These are phyloP conservation scores for Teunomyces gatunensis DNA, from an alignment of 805 yeast species.

Conservation along the genomic window DNA sequence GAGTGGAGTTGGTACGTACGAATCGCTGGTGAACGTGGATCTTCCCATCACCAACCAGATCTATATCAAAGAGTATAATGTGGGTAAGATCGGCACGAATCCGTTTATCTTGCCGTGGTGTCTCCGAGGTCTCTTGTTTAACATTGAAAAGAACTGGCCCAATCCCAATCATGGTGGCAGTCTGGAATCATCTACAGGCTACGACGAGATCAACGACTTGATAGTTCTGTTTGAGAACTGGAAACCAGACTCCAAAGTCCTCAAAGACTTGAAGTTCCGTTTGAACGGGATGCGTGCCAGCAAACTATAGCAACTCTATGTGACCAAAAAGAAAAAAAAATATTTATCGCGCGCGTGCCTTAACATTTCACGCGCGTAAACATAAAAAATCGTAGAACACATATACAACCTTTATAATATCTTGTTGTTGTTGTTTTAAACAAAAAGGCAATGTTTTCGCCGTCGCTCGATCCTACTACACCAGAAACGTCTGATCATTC, in stretches of 20 bases:
- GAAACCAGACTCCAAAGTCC: conserved; percentile 80
- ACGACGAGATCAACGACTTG: conserved; percentile 57
- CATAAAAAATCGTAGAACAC: not conserved
- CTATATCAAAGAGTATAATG: conserved; percentile 48
- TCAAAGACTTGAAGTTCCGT: conserved; percentile 82
- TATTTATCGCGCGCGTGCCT: not conserved
- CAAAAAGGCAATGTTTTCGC: conserved; percentile 7
- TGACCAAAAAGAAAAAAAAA: too few relatives aligned
- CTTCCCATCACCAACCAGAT: conserved; percentile 35
- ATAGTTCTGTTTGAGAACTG: conserved; percentile 75
- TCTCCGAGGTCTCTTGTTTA: conserved; percentile 76
- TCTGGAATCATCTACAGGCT: conserved; percentile 21
- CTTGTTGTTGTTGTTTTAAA: not conserved
- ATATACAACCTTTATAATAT: not conserved
- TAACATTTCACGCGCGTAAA: not conserved
- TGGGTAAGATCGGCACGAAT: conserved; percentile 67
- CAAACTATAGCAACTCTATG: conserved; percentile 19
- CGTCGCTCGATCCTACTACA: conserved; percentile 6
- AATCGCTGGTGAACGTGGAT: conserved; percentile 11
- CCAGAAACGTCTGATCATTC: conserved; percentile 14
- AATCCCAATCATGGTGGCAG: conserved; percentile 23
- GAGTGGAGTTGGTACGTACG: conserved; percentile 19
- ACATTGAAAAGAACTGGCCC: conserved; percentile 48
- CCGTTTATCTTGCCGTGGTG: conserved; percentile 94
- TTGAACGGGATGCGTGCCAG: conserved; percentile 53